Conservation (phyloP, 768 basidiomycete genomes). For the Lyophyllum semitale region DNA sequence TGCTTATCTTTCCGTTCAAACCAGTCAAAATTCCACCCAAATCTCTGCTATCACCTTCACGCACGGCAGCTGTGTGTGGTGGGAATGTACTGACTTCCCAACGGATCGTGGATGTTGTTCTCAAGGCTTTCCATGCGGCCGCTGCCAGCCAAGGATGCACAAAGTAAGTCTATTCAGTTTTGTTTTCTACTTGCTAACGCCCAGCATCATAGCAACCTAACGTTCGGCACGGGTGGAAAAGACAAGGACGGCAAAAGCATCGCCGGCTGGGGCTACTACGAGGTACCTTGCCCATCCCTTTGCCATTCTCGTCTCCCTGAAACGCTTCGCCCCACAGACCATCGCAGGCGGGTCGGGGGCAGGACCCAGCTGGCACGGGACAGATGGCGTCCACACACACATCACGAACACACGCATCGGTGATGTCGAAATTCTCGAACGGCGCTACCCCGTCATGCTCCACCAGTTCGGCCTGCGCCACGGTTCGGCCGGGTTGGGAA, state of each 20-base stretch:
- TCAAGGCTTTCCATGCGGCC: constrained; percentile 89
- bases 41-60: constrained; percentile 78
- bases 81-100: constrained; percentile 92
- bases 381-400: constrained; percentile 91
- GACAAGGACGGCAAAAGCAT: constrained; percentile 72
- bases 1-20: neutral
- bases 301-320: constrained; percentile 7
- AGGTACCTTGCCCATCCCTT: constrained; percentile 40
- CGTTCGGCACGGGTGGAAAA: constrained; percentile 90
- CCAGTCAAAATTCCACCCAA: constrained; percentile 79
- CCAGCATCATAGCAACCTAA: constrained; percentile 63
- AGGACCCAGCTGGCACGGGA: constrained; percentile 87
- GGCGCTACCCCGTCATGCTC: constrained; percentile 89
- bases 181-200: constrained; percentile 9
- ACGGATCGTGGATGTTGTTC: constrained; percentile 91
- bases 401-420: constrained; percentile 93
- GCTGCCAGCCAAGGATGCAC: constrained; percentile 95
- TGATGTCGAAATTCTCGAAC: constrained; percentile 91
- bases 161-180: constrained; percentile 54
- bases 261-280: constrained; percentile 90
- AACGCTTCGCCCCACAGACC: constrained; percentile 53
- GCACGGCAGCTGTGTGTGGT: constrained; percentile 88
- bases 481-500: constrained; percentile 70
- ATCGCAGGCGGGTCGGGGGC: constrained; percentile 95
- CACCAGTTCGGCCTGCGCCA: constrained; percentile 78